phyloP scores from a whole-genome alignment of 169 alveolate genomes.

The Babesia bigemina region DNA sequence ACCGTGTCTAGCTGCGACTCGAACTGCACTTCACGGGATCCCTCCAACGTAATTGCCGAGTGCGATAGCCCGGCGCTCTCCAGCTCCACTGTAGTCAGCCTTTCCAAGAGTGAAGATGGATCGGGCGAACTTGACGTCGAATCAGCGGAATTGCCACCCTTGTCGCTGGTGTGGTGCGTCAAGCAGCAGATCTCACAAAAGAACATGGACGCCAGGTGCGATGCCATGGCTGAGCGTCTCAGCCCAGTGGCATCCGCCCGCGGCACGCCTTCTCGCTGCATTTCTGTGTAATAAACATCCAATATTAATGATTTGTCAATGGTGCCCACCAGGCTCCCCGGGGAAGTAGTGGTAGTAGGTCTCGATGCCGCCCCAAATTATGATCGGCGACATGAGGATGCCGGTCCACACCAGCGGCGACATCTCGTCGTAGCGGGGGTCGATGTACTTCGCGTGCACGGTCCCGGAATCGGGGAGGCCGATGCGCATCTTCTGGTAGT shows the following conservation, averaged over 20 bases:
- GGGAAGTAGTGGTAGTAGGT: constrained; percentile 42
- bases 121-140: not conserved
- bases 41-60: not conserved
- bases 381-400: constrained; percentile 56
- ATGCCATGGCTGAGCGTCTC: constrained; percentile 9
- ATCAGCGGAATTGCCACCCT: not conserved
- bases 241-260: constrained; percentile 15
- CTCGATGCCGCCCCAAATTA: constrained; percentile 52
- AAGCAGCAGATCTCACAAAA: not conserved
- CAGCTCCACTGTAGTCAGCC: not conserved
- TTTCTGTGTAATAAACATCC: constrained; percentile 14
- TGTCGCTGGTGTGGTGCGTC: constrained; percentile 22
- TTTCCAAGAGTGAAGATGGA: not conserved
- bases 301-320: constrained; percentile 6
- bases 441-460: constrained; percentile 55
- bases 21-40: not conserved
- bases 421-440: constrained; percentile 64
- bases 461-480: constrained; percentile 74
- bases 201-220: constrained; percentile 4
- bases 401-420: constrained; percentile 70
- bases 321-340: constrained; percentile 26
- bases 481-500: constrained; percentile 75
- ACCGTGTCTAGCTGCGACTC: not conserved
- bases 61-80: constrained; percentile 3
- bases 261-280: constrained; percentile 31